These are phyloP conservation scores for Akebia trifoliata DNA, from an alignment of 164 flowering plant genomes.

Conservation along the genomic window DNA sequence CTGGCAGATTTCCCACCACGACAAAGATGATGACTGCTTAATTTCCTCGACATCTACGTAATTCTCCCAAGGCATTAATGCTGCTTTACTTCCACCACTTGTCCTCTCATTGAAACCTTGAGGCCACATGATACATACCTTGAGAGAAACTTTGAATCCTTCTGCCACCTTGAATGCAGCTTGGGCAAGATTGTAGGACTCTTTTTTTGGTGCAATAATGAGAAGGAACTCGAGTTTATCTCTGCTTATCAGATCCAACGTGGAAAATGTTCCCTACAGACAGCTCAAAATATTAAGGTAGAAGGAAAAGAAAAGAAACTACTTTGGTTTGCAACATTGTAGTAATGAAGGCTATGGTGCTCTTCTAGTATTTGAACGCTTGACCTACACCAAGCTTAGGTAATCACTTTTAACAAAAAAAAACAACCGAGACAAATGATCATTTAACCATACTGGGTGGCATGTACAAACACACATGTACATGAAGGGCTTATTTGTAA, in stretches of 20 bases:
- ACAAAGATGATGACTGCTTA: slow-evolving; percentile 29
- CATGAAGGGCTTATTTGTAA: too few species aligned
- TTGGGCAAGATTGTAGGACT: slow-evolving; percentile 63
- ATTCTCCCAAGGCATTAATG: slow-evolving; percentile 44
- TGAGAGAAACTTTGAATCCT: slow-evolving; percentile 41
- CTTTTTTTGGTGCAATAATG: slow-evolving; percentile 59
- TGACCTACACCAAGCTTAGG: too few species aligned
- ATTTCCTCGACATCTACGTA: slow-evolving; percentile 56
- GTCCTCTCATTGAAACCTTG: slow-evolving; percentile 17
- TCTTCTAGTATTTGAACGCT: too few species aligned
- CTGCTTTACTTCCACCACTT: slow-evolving; percentile 29
- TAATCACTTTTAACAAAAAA: too few species aligned
- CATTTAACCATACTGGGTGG: too few species aligned
- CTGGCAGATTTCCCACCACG: slow-evolving; percentile 86
- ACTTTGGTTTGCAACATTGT: too few species aligned
- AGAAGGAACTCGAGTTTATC: slow-evolving; percentile 75
- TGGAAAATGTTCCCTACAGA: slow-evolving; percentile 55
- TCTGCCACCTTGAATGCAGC: slow-evolving; percentile 60
- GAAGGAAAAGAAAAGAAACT: neutral
- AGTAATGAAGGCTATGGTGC: too few species aligned
- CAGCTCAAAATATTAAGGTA: neutral
- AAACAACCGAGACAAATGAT: too few species aligned
- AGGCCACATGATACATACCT: slow-evolving; percentile 77
- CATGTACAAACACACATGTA: too few species aligned
- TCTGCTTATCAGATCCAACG: slow-evolving; percentile 67